Evolutionary conservation across 1,139 yeast genomes (phyloP).

Genomic region (Yamadazyma kanchanaburiensis): DNA sequence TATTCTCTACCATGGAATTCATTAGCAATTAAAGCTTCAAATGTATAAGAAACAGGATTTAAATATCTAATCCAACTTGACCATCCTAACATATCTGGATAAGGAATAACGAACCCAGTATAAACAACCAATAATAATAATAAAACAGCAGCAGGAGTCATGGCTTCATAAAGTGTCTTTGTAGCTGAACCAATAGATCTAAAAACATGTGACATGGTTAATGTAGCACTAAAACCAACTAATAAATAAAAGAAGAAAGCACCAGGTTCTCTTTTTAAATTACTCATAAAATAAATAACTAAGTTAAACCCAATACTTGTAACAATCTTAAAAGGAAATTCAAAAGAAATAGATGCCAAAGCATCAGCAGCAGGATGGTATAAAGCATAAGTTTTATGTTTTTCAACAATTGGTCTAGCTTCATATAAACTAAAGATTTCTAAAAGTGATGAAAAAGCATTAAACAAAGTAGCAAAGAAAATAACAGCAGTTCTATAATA

Average conservation of each 20-base stretch:
- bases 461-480: slow-evolving; percentile 55
- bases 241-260: slow-evolving; percentile 53
- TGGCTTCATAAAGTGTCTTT: slow-evolving; percentile 53
- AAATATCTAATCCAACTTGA: slow-evolving; percentile 58
- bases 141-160: slow-evolving; percentile 57
- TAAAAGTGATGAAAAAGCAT: slow-evolving; percentile 55
- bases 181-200: slow-evolving; percentile 58
- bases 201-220: slow-evolving; percentile 57
- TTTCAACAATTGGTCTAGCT: slow-evolving; percentile 56
- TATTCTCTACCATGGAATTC: slow-evolving; percentile 51
- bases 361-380: slow-evolving; percentile 66
- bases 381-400: slow-evolving; percentile 49
- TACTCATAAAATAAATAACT: slow-evolving; percentile 53
- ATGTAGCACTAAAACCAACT: slow-evolving; percentile 36
- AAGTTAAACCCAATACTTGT: slow-evolving; percentile 44
- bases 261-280: slow-evolving; percentile 53
- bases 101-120: slow-evolving; percentile 59
- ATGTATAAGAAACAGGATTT: slow-evolving; percentile 57
- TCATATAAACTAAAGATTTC: slow-evolving; percentile 56
- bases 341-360: slow-evolving; percentile 52
- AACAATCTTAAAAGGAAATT: slow-evolving; percentile 49
- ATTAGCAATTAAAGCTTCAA: slow-evolving; percentile 53
- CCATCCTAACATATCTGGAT: slow-evolving; percentile 60
- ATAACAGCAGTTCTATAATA: slow-evolving; percentile 56
- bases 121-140: slow-evolving; percentile 51